Evolutionary conservation across 2,329 filamentous ascomycete genomes (phyloP).

Genomic region (Acarospora socialis): DNA sequence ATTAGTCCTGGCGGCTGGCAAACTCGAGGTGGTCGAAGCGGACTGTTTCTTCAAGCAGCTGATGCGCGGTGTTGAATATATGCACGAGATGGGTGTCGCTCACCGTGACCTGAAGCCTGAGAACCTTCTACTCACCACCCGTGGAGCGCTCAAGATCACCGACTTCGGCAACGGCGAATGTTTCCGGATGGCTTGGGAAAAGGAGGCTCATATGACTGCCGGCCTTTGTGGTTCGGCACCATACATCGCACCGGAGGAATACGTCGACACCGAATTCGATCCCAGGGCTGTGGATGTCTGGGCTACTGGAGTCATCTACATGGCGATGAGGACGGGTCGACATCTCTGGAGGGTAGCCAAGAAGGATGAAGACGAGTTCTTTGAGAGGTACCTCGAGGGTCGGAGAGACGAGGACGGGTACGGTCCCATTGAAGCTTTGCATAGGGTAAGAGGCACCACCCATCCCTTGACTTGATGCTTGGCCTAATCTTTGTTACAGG

Average conservation of each 20-base stretch:
- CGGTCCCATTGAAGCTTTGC: conserved; percentile 85
- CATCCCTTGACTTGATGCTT: conserved; percentile 1
- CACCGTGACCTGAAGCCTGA: conserved; percentile 95
- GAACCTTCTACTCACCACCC: conserved; percentile 83
- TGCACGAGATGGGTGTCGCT: conserved; percentile 98
- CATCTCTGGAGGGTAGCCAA: conserved; percentile 96
- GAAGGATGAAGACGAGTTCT: conserved; percentile 95
- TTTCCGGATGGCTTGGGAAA: conserved; percentile 99
- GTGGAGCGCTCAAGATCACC: conserved; percentile 89
- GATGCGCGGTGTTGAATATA: conserved; percentile 97
- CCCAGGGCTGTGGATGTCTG: conserved; percentile 95
- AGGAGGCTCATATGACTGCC: conserved; percentile 94
- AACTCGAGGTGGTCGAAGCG: conserved; percentile 81
- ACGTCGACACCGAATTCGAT: conserved; percentile 88
- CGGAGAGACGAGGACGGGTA: conserved; percentile 91
- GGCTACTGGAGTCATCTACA: conserved; percentile 98
- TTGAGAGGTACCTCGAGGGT: conserved; percentile 83
- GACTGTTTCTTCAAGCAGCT: conserved; percentile 99
- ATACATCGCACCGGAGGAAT: conserved; percentile 96
- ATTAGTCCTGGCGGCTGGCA: conserved; percentile 75
- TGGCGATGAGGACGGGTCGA: conserved; percentile 95
- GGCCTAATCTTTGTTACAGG: conserved; percentile 38
- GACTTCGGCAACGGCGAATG: conserved; percentile 98
- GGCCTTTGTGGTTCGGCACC: conserved; percentile 92
- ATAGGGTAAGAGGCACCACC: conserved; percentile 54